Evolutionary conservation across 2,329 filamentous ascomycete genomes (phyloP).

Genomic region (Aspergillus felis): DNA sequence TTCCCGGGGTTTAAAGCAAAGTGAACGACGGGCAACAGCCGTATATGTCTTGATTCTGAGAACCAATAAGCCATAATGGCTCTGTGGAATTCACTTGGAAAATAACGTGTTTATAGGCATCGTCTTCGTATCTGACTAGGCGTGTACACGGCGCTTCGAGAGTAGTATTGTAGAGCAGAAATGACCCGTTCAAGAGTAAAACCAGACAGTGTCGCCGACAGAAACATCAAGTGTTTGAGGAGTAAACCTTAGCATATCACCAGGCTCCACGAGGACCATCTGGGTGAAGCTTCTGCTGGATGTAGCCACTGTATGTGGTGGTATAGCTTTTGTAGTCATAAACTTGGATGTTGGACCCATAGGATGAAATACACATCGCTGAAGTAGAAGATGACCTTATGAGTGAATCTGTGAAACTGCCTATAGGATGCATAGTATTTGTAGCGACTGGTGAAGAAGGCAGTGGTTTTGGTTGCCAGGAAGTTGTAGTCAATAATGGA

Average conservation of each 20-base stretch:
- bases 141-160: background rate
- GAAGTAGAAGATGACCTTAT: background rate
- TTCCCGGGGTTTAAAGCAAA: constrained; percentile 2
- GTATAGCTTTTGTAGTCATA: background rate
- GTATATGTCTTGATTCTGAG: background rate
- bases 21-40: background rate
- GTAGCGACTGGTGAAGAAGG: background rate
- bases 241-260: background rate
- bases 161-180: background rate
- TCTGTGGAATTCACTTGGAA: background rate
- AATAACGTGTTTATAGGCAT: background rate
- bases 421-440: background rate
- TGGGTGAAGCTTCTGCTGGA: background rate
- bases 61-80: background rate
- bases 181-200: background rate
- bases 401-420: background rate
- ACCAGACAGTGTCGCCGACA: constrained; percentile 1
- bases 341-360: background rate
- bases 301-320: background rate
- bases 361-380: background rate
- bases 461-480: background rate
- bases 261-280: background rate
- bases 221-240: background rate
- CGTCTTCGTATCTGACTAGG: background rate
- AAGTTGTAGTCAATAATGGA: too few species aligned